Base-by-base conservation (phyloP, 352 stramenopile species). In the Phytophthora niederhauseri region DNA sequence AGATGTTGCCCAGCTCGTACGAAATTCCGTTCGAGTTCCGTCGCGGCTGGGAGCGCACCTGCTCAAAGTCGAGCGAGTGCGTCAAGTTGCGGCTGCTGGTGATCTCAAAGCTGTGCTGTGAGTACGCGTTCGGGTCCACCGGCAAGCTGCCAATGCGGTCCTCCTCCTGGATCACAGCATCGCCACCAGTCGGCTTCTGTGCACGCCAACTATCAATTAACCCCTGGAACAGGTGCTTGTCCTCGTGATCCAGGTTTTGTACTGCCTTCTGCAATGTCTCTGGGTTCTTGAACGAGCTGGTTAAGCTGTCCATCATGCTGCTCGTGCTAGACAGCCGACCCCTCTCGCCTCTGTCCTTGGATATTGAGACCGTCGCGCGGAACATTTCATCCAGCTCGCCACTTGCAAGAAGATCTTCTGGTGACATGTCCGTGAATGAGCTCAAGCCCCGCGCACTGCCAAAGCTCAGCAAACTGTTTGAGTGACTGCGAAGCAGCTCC, bases 361-460 rank as follows among this genome's bases (percentile, higher is more conserved):
- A 84, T 61, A 94, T 85, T 24, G 82, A 94, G 22, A 92, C 75
- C 0, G 84, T 80, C 3, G 84, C 78, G 22, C 78, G 77, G 36
- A 94, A 82, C 76, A 94, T 92, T 59, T 94, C 86, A 50, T 94
- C 86, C 43, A 94, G 72, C 70, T 94, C 86, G 4, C 86, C 86
- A 75, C 86, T 94, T 4, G 81, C 86, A 19, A 94, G 75, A 28
- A 94, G 59, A 30, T 92, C 86, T 31, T 94, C 86, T 0, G 86
- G 86, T 28, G 84, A 92, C 77, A 94, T 88, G 45, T 94, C 86
- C 5, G 80, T 75, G 51, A 92, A 82, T 41, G 86, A 92, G 38
- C 68, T 78, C 48, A 90, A 51, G 3, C 75, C 82, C 3, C 81
- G 70, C 7, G 70, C 61, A 19, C 79, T 90, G 17, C 77, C 77